Base-by-base conservation (phyloP, 1,139 yeast genomes). In the Sugiyamaella grinbergsii region DNA sequence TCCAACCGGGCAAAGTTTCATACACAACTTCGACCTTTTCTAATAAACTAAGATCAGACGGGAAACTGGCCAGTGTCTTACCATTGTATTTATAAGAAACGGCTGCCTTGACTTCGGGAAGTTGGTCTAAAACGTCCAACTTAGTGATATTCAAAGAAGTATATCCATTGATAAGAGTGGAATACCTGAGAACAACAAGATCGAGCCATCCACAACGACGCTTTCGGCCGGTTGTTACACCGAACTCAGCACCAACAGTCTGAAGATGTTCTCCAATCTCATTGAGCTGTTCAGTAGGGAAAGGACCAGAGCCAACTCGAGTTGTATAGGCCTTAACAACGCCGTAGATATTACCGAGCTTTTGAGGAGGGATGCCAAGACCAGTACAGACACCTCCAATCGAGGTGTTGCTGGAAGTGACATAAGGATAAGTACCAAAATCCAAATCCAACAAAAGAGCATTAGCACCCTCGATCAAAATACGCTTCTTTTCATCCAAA, bases 171-270 rank as follows among this genome's bases (percentile, higher is more conserved):
- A 93, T 89, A 67, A 83, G 71, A 54, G 88, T 82, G 41, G 98
- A 90, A 74, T 93, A 93, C 71, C 85, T 87, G 71, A 93, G 77
- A 36, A 94, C 96, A 29, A 93, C 98, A 63, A 94, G 78, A 72
- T 93, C 99, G 66, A 93, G 82, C 99, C 99, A 93, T 51, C 99
- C 99, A 71, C 98, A 94, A 75, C 99, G 85, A 77, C 99, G 87
- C 80, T 91, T 91, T 77, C 99, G 86, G 59, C 99, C 98, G 39
- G 99, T 93, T 61, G 99, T 93, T 60, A 93, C 99, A 71, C 99
- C 99, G 66, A 70, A 89, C 73, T 93, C 97, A 53, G 93, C 96
- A 63, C 99, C 99, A 58, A 91, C 87, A 47, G 77, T 73, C 72
- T 94, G 98, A 66, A 93, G 78, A 58, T 82, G 81, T 66, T 86